Conservation (phyloP, 208 protist species). For the Trichomonas gallinae region DNA sequence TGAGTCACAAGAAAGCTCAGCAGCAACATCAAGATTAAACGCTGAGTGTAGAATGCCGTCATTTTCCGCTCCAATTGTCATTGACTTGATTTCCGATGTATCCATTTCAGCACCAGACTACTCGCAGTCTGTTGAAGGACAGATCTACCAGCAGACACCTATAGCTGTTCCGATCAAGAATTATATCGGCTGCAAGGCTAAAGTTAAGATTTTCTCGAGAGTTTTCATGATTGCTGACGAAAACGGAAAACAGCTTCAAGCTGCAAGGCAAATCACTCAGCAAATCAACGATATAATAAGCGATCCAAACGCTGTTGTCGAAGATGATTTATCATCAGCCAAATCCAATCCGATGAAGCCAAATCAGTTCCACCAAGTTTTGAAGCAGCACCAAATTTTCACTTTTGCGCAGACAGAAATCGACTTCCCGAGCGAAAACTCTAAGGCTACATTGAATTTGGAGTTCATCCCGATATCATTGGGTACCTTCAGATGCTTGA, state of each 20-base stretch:
- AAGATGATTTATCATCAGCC: neutral
- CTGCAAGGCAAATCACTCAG: neutral
- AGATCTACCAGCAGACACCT: neutral
- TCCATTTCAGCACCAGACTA: neutral
- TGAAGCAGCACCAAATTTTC: neutral
- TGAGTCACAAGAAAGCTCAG: neutral
- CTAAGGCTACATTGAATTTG: neutral
- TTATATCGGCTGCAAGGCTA: neutral
- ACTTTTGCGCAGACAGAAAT: neutral
- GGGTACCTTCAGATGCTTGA: neutral
- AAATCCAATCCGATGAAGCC: neutral
- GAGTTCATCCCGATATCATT: neutral
- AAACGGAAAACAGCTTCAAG: neutral
- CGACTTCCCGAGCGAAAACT: neutral
- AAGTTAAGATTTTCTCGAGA: neutral
- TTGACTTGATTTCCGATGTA: constrained; percentile 11
- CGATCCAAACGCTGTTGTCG: neutral
- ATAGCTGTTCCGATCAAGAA: neutral
- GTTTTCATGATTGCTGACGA: neutral
- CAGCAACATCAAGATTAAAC: too few relatives aligned
- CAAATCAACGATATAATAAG: neutral
- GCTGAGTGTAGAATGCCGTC: neutral
- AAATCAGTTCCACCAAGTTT: neutral
- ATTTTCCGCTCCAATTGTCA: neutral
- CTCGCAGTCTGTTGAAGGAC: neutral